Base-by-base conservation (phyloP, 2,329 filamentous ascomycete species). In the Fusarium heterosporum region DNA sequence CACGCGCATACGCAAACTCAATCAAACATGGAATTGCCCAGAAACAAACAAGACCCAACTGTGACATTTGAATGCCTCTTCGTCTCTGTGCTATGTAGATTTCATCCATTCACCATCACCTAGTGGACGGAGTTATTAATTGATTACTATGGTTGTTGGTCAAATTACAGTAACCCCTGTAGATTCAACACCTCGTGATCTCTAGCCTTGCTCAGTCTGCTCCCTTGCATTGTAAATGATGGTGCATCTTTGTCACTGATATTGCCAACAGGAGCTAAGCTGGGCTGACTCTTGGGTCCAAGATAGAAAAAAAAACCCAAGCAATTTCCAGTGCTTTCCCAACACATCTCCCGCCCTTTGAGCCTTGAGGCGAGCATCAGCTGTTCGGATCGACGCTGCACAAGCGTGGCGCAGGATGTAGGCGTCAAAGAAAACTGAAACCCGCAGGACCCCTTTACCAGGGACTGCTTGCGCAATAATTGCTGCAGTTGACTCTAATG, bases 161-260 rank as follows among this genome's bases (percentile, higher is more conserved):
- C 62, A 69, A 61, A 67, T 67, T 68, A 68, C 49, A 41, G 45
- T 42, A 11, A 69, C 48, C 70, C 70, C 66, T 72, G 68, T 55
- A 42, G 28, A n/a, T 32, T 19, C 49, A 66, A 72, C 56, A 58
- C 71, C 72, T 64, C 68, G 72, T 73, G 72, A 73, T 73, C 62
- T 61, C 41, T 55, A 73, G 62, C 71, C 71, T 64, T 73, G 68
- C 49, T 26, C 48, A 41, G 40, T 22, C 40, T 47, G 39, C 64
- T 69, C 68, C 68, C 68, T 71, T 64, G 66, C 68, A 49, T 55
- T 46, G 42, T 52, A 50, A 50, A 36, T 36, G 34, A 36, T 52
- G 43, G 49, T 61, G 36, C 32, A 48, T 53, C 19, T 50, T 50
- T 51, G 56, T 30, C 52, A 66, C 62, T 30, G 45, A 22, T 29